Percentiles rank a stretch among this genome's conserved stretches.
These are phyloP conservation scores for Cornus controversa DNA, from an alignment of 148 eudicot genomes.

Conservation along the genomic window DNA sequence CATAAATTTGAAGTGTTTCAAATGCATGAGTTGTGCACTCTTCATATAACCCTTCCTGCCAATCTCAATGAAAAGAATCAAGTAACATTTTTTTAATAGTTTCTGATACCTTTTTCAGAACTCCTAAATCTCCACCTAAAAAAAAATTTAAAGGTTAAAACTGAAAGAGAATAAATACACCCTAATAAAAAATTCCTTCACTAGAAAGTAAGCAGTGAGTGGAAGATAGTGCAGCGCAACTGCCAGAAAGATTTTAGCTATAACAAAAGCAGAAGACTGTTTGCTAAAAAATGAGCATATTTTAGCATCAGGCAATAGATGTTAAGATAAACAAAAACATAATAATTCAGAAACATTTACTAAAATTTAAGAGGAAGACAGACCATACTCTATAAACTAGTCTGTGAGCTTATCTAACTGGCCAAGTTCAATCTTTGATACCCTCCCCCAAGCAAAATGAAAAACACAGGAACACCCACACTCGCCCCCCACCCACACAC, in stretches of 20 bases:
- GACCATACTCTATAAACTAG: not conserved
- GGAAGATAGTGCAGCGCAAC: not conserved
- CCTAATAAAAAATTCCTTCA: not conserved
- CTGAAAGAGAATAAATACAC: not conserved
- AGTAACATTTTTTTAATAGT: not conserved
- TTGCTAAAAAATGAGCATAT: not conserved
- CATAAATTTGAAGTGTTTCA: not conserved
- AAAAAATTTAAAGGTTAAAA: slow-evolving; percentile 5
- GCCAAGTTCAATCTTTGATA: no score
- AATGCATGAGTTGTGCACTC: not conserved
- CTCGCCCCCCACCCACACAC: no score
- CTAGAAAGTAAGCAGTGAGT: not conserved
- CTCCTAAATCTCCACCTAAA: slow-evolving; percentile 72
- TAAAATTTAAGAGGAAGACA: no score
- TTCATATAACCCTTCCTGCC: not conserved
- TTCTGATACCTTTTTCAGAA: slow-evolving; percentile 81
- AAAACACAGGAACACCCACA: not conserved
- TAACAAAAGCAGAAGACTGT: not conserved
- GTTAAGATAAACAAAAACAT: no score
- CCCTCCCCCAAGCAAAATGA: not conserved
- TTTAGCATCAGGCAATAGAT: not conserved
- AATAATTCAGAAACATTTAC: no score
- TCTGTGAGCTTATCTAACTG: not conserved
- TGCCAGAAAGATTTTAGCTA: not conserved
- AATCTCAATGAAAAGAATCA: not conserved